Conservation (phyloP, 208 protist genomes). For the Leishmania mexicana region DNA sequence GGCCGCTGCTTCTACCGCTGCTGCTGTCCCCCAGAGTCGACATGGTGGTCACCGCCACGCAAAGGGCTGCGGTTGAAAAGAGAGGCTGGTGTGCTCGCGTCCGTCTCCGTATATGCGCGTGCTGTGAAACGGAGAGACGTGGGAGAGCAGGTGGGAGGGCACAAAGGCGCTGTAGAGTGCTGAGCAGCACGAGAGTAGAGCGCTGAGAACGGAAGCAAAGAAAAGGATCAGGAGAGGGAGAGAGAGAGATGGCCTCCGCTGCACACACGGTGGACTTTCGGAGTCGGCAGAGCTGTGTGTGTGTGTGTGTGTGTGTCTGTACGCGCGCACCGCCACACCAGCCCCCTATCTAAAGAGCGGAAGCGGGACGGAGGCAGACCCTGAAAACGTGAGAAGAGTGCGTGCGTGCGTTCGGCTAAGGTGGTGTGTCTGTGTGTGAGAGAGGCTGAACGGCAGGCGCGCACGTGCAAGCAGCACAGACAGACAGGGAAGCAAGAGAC, state of each 20-base stretch:
- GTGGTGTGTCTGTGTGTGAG: not conserved
- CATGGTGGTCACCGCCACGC: not conserved
- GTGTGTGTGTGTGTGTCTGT: no score
- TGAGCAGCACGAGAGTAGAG: conserved; percentile 2
- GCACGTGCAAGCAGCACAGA: not conserved
- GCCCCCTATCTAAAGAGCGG: not conserved
- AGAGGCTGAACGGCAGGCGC: not conserved
- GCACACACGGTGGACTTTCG: not conserved
- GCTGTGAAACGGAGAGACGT: not conserved
- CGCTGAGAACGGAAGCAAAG: conserved; percentile 5
- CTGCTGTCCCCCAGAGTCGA: not conserved
- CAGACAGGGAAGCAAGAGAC: not conserved
- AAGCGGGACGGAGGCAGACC: not conserved
- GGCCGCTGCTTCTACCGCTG: not conserved
- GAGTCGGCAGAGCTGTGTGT: no score
- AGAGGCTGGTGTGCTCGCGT: not conserved
- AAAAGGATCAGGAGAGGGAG: conserved; percentile 6
- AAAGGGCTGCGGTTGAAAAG: not conserved
- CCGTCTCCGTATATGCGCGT: not conserved
- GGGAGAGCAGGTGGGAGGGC: not conserved
- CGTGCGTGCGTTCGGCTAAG: not conserved
- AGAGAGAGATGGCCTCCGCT: not conserved
- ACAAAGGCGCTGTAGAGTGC: not conserved
- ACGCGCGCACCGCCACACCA: not conserved
- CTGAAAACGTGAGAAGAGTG: not conserved